Evolutionary conservation across 352 stramenopile genomes (phyloP).

Genomic region (Phytophthora pistaciae): DNA sequence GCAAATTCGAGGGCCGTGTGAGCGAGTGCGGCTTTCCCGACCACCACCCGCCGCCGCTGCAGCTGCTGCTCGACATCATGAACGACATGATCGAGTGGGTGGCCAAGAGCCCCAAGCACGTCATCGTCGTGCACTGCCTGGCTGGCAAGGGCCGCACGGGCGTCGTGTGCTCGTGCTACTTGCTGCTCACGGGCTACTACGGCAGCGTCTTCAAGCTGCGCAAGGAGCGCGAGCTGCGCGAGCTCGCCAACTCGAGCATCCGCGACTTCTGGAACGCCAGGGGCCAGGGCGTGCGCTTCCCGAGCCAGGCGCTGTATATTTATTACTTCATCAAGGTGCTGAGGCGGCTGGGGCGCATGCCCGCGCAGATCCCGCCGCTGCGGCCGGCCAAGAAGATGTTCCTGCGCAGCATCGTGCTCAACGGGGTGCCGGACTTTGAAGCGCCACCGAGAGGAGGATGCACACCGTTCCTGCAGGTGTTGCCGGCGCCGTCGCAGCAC

Average conservation of each 20-base stretch:
- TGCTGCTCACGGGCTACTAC: constrained; percentile 82
- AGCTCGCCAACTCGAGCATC: constrained; percentile 74
- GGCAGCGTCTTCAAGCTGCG: constrained; percentile 71
- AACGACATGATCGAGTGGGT: constrained; percentile 88
- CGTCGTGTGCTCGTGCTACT: constrained; percentile 85
- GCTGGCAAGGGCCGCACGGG: constrained; percentile 85
- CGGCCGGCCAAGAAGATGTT: constrained; percentile 72
- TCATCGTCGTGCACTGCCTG: constrained; percentile 85
- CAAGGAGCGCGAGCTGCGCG: constrained; percentile 70
- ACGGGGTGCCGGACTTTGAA: constrained; percentile 87
- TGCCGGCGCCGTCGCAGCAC: constrained; percentile 71
- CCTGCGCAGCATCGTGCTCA: constrained; percentile 65
- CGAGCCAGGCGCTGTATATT: constrained; percentile 88
- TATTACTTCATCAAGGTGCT: constrained; percentile 90
- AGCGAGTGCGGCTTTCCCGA: constrained; percentile 84
- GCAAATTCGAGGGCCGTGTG: constrained; percentile 78
- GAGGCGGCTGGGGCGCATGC: constrained; percentile 51
- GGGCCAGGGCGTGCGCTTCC: constrained; percentile 85
- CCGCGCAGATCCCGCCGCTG: constrained; percentile 65
- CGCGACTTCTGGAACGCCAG: constrained; percentile 53
- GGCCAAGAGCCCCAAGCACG: constrained; percentile 67
- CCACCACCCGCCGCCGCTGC: constrained; percentile 81
- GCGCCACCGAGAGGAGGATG: constrained; percentile 61
- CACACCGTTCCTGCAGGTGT: constrained; percentile 72
- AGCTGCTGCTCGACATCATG: constrained; percentile 84